Percentiles rank a stretch among this genome's conserved stretches.
Conservation (phyloP, 1,139 yeast species). For the Diutina rugosa region DNA sequence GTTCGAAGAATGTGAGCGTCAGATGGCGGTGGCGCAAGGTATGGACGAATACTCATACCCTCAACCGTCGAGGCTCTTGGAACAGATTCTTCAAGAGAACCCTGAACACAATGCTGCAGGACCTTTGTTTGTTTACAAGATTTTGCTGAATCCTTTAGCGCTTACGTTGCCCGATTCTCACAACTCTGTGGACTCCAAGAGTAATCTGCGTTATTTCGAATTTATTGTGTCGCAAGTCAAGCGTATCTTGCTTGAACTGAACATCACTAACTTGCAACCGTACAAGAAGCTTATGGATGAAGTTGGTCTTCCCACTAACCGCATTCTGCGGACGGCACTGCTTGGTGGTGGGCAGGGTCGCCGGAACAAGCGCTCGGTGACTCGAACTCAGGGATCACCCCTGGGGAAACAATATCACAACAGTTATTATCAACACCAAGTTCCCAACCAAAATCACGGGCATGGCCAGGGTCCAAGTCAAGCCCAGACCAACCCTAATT, state of each 20-base stretch:
- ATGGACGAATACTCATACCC: slow-evolving; percentile 8
- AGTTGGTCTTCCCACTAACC: slow-evolving; percentile 54
- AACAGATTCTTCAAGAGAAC: slow-evolving; percentile 40
- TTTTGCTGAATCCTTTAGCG: slow-evolving; percentile 51
- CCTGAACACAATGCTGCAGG: slow-evolving; percentile 45
- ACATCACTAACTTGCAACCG: slow-evolving; percentile 48
- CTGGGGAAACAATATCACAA: not conserved
- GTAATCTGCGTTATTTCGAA: slow-evolving; percentile 33
- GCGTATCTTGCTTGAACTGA: slow-evolving; percentile 43
- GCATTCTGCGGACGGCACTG: slow-evolving; percentile 6
- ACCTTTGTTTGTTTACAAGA: slow-evolving; percentile 73
- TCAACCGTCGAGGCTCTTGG: slow-evolving; percentile 18
- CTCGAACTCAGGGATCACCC: not conserved
- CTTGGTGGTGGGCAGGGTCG: not conserved
- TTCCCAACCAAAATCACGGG: not conserved
- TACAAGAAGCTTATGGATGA: slow-evolving; percentile 87
- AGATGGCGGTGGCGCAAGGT: slow-evolving; percentile 8
- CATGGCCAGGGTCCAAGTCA: slow-evolving; percentile 4
- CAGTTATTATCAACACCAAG: not conserved
- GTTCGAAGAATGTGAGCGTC: slow-evolving; percentile 12
- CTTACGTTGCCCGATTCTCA: slow-evolving; percentile 23
- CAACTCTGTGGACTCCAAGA: slow-evolving; percentile 6
- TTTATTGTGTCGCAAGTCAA: slow-evolving; percentile 50
- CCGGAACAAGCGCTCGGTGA: not conserved
- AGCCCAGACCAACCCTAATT: slow-evolving; percentile 5